Percentiles rank a stretch among this genome's conserved stretches.
Evolutionary conservation across 1,284 basidiomycete species (phyloP).

Genomic region (Sporisorium sorghi): DNA sequence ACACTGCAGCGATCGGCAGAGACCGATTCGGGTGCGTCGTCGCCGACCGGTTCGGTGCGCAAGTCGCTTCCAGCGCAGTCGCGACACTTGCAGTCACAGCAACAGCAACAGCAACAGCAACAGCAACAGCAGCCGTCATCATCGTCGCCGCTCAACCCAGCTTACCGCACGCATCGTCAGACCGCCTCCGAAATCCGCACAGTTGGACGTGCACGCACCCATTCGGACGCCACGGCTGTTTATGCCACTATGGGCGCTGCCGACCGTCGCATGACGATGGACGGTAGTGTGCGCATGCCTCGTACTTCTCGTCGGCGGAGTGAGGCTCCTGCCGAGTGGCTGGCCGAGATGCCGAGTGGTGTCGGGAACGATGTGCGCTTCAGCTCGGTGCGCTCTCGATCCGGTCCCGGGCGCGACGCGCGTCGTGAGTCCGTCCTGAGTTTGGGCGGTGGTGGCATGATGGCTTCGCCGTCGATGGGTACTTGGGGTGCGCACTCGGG

Average conservation of each 20-base stretch:
- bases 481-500: conserved; percentile 19
- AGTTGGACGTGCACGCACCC: conserved; percentile 13
- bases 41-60: conserved; percentile 26
- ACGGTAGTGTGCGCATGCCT: not conserved
- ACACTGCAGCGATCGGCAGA: conserved; percentile 23
- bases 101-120: conserved; percentile 14
- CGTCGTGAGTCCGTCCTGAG: conserved; percentile 34
- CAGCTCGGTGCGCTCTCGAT: conserved; percentile 14
- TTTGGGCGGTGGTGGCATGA: conserved; percentile 9
- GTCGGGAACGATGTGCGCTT: not conserved
- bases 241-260: conserved; percentile 17
- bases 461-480: conserved; percentile 4
- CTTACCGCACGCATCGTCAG: conserved; percentile 17
- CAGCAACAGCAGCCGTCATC: conserved; percentile 17
- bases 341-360: conserved; percentile 18
- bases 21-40: conserved; percentile 12
- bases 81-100: conserved; percentile 6
- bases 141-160: conserved; percentile 34
- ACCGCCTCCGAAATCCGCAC: conserved; percentile 15
- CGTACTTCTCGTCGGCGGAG: conserved; percentile 23
- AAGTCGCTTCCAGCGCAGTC: conserved; percentile 24
- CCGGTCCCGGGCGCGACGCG: conserved; percentile 5
- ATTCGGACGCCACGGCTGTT: conserved; percentile 21
- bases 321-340: conserved; percentile 42
- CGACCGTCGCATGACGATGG: conserved; percentile 12